These are phyloP conservation scores for Candida tammaniensis DNA, from an alignment of 805 yeast species.

Conservation along the genomic window DNA sequence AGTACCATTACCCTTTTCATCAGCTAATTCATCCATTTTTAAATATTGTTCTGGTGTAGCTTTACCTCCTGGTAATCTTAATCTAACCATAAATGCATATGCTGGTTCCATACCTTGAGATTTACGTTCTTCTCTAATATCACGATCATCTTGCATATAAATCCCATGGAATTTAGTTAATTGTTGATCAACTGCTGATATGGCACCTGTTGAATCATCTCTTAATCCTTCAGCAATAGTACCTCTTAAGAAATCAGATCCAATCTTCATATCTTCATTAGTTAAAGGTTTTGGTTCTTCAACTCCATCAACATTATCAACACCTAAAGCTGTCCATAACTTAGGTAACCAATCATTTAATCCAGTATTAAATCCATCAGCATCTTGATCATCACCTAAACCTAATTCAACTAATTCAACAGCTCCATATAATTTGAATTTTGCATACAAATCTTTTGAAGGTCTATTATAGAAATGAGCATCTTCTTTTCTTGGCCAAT, in stretches of 20 bases:
- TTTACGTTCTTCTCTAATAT: constrained; percentile 88
- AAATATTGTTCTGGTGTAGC: constrained; percentile 90
- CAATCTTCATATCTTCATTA: constrained; percentile 91
- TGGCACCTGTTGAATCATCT: constrained; percentile 86
- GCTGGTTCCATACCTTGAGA: constrained; percentile 93
- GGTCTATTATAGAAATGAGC: constrained; percentile 93
- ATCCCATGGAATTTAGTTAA: constrained; percentile 96
- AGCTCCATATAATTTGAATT: constrained; percentile 70
- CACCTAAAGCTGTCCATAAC: constrained; percentile 87
- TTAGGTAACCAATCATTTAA: constrained; percentile 81
- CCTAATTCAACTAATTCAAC: constrained; percentile 72
- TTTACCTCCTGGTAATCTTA: constrained; percentile 90
- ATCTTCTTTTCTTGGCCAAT: constrained; percentile 98
- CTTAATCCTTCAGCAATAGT: constrained; percentile 82
- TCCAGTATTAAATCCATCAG: constrained; percentile 93
- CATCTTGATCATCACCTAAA: constrained; percentile 95
- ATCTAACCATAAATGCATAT: constrained; percentile 95
- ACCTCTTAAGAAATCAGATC: constrained; percentile 86
- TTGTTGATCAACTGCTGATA: constrained; percentile 88
- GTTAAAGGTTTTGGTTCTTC: constrained; percentile 91
- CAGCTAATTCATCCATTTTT: constrained; percentile 76
- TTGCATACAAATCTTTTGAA: constrained; percentile 64
- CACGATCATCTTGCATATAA: constrained; percentile 98
- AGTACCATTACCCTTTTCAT: constrained; percentile 86
- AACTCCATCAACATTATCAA: constrained; percentile 72